Percentiles rank a stretch among this genome's conserved stretches.
These are phyloP conservation scores for Geranium brycei DNA, from an alignment of 345 rosid species.

Conservation along the genomic window DNA sequence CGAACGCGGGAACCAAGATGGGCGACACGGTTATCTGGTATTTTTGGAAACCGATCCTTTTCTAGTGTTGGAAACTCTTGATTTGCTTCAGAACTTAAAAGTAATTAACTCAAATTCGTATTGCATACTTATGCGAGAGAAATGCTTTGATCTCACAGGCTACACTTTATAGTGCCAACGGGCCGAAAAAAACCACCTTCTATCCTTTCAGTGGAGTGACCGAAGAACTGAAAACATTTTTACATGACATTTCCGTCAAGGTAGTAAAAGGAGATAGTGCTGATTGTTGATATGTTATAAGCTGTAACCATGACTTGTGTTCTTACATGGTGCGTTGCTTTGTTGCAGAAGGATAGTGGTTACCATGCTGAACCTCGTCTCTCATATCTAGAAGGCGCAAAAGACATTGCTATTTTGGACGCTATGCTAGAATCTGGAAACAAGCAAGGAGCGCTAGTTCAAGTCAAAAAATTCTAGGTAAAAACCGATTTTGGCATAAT, in stretches of 20 bases:
- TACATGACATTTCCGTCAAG: slow-evolving; percentile 54
- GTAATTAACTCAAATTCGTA: neutral
- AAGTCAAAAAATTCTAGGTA: slow-evolving; percentile 39
- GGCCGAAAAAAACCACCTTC: slow-evolving; percentile 44
- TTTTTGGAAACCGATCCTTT: slow-evolving; percentile 2
- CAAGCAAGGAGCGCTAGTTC: slow-evolving; percentile 48
- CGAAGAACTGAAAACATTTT: slow-evolving; percentile 69
- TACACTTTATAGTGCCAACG: slow-evolving; percentile 39
- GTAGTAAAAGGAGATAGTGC: slow-evolving; percentile 17
- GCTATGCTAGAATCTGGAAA: slow-evolving; percentile 91
- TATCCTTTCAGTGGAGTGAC: slow-evolving; percentile 82
- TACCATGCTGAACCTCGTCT: slow-evolving; percentile 53
- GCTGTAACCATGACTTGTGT: neutral
- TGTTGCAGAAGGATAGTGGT: slow-evolving; percentile 34
- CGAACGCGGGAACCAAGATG: slow-evolving; percentile 71
- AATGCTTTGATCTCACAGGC: slow-evolving; percentile 32
- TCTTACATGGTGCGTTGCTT: slow-evolving; percentile 5
- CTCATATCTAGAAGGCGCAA: slow-evolving; percentile 75
- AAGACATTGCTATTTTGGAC: slow-evolving; percentile 74
- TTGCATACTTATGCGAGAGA: slow-evolving; percentile 3
- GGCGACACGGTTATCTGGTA: slow-evolving; percentile 82
- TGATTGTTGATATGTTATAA: neutral
- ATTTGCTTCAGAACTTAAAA: neutral
- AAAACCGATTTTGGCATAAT: no score
- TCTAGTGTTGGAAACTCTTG: neutral